Percentiles rank a stretch among this genome's conserved stretches.
phyloP scores from a whole-genome alignment of 805 yeast species.

The Pichia californica region DNA sequence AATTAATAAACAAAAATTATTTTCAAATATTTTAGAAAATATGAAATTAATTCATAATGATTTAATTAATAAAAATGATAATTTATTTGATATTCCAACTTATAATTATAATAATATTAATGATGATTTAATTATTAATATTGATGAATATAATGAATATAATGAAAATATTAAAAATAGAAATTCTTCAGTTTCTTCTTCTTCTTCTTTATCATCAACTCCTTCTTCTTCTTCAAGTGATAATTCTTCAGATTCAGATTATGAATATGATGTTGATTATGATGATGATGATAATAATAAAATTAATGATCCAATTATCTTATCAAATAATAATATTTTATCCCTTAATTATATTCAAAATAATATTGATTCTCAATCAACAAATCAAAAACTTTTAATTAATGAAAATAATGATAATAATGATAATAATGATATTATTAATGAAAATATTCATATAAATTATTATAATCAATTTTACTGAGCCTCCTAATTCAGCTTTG shows the following conservation, averaged over 20 bases:
- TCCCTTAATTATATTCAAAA: slow-evolving; percentile 1
- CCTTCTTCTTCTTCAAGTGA: too few species aligned
- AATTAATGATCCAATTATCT: not conserved
- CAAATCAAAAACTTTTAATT: not conserved
- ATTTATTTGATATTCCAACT: too few species aligned
- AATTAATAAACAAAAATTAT: slow-evolving; percentile 1
- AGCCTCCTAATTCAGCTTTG: too few species aligned
- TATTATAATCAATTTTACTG: too few species aligned
- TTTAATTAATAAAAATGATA: not conserved
- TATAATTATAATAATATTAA: too few species aligned
- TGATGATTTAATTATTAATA: too few species aligned
- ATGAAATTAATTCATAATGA: not conserved
- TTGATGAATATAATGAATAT: too few species aligned
- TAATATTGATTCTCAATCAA: too few species aligned
- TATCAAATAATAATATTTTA: not conserved
- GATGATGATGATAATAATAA: not conserved
- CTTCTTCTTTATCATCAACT: not conserved
- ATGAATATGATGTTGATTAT: slow-evolving; percentile 2
- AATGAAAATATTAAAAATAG: too few species aligned
- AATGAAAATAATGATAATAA: not conserved
- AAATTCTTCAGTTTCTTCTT: too few species aligned
- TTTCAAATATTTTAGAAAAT: not conserved
- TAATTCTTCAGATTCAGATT: slow-evolving; percentile 2
- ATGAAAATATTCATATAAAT: not conserved
- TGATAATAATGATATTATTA: not conserved